A percentile compares a stretch with the other conserved stretches of the same genome.
These are phyloP conservation scores for Cystobasidium ongulense DNA, from an alignment of 768 basidiomycete species.

Conservation along the genomic window DNA sequence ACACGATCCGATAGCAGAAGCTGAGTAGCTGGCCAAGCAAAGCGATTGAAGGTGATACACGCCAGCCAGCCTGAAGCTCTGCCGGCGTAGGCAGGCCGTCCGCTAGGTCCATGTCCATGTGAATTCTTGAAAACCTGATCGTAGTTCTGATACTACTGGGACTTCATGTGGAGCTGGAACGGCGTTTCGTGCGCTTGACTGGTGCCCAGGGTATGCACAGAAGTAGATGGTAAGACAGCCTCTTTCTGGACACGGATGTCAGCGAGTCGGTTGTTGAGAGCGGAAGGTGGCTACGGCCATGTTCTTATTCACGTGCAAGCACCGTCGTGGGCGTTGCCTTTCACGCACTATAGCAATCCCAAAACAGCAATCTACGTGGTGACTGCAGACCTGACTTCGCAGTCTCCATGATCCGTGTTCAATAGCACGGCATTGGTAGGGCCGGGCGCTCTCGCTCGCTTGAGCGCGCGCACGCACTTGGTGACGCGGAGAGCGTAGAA, in stretches of 20 bases:
- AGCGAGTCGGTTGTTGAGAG: no score
- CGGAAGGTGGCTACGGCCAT: no score
- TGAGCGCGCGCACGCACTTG: not conserved
- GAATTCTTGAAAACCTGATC: not conserved
- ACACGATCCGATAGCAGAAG: not conserved
- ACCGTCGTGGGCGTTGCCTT: no score
- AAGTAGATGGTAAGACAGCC: no score
- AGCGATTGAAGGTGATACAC: slow-evolving; percentile 5
- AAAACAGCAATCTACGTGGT: no score
- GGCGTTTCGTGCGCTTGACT: no score
- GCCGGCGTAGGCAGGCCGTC: not conserved
- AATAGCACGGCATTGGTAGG: not conserved
- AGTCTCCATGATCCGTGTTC: not conserved
- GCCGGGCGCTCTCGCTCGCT: not conserved
- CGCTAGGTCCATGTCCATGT: not conserved
- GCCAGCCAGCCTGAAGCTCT: not conserved
- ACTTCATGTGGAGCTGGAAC: no score
- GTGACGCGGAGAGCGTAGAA: not conserved
- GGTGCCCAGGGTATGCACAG: no score
- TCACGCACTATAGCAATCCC: no score
- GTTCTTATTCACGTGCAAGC: no score
- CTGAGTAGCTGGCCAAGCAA: slow-evolving; percentile 12
- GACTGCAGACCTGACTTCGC: not conserved
- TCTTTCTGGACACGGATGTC: no score
- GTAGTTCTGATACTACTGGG: not conserved